phyloP scores from a whole-genome alignment of 345 rosid species.

The Carallia pectinifolia region DNA sequence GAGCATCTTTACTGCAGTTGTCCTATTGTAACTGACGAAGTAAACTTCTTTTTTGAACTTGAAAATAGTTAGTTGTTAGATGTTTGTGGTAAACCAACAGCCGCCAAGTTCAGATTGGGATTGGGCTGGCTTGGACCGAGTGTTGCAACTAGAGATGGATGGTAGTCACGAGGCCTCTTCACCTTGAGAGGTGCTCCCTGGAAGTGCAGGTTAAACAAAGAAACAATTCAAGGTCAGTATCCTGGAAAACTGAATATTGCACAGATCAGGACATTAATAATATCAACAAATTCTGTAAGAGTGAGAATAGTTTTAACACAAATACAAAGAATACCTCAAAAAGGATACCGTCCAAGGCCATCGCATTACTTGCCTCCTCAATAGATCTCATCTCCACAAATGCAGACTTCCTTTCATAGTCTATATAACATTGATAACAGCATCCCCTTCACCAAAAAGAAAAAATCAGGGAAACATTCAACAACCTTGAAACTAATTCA shows the following conservation, averaged over 20 bases:
- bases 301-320: too few relatives aligned
- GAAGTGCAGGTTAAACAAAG: neutral
- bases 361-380: constrained; percentile 99
- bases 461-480: constrained; percentile 5
- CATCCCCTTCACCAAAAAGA: constrained; percentile 61
- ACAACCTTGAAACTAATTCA: neutral
- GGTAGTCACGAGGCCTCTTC: constrained; percentile 96
- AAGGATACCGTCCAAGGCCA: constrained; percentile 96
- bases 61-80: too few relatives aligned
- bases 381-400: constrained; percentile 99
- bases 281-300: too few relatives aligned
- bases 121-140: constrained; percentile 99
- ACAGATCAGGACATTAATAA: neutral
- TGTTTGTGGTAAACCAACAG: constrained; percentile 74
- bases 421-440: constrained; percentile 99
- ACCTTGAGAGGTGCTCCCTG: constrained; percentile 97
- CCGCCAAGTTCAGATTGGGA: constrained; percentile 85
- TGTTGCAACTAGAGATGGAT: constrained; percentile 89
- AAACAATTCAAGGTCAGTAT: neutral
- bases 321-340: constrained; percentile 58
- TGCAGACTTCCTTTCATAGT: constrained; percentile 98
- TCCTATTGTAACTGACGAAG: too few relatives aligned
- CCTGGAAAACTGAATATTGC: neutral
- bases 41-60: too few relatives aligned
- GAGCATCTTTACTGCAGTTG: too few relatives aligned